Percentiles rank a stretch among this genome's conserved stretches.
These are phyloP conservation scores for Saccharomyces hybrid DNA, from an alignment of 1,139 yeast genomes.

Conservation along the genomic window DNA sequence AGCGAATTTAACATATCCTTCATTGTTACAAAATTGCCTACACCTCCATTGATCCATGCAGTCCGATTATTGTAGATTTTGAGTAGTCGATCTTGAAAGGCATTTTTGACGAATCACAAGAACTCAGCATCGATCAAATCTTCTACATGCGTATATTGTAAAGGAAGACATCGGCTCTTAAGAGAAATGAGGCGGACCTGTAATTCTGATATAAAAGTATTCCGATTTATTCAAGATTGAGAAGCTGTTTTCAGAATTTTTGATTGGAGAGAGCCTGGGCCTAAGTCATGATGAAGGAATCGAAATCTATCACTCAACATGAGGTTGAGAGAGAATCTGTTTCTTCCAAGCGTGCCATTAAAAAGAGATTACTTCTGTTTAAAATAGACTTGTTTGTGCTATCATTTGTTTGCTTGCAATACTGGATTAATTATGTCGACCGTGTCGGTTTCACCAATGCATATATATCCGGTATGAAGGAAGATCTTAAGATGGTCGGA, in stretches of 20 bases:
- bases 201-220: not conserved
- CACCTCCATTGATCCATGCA: not conserved
- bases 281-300: not conserved
- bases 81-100: not conserved
- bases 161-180: not conserved
- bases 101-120: not conserved
- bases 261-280: not conserved
- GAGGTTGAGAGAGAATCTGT: not conserved
- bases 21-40: not conserved
- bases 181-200: not conserved
- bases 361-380: conserved; percentile 38
- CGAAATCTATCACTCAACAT: not conserved
- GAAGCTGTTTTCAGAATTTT: not conserved
- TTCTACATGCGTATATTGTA: not conserved
- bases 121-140: not conserved
- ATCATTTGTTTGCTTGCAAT: conserved; percentile 47
- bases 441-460: conserved; percentile 43
- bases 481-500: conserved; percentile 44
- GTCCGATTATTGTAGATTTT: not conserved
- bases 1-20: not conserved
- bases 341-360: conserved; percentile 9
- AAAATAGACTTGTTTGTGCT: conserved; percentile 51
- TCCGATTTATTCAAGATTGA: not conserved
- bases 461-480: conserved; percentile 55
- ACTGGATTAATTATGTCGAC: conserved; percentile 49